Evolutionary conservation across 345 rosid genomes (phyloP).

Genomic region (Hevea brasiliensis): DNA sequence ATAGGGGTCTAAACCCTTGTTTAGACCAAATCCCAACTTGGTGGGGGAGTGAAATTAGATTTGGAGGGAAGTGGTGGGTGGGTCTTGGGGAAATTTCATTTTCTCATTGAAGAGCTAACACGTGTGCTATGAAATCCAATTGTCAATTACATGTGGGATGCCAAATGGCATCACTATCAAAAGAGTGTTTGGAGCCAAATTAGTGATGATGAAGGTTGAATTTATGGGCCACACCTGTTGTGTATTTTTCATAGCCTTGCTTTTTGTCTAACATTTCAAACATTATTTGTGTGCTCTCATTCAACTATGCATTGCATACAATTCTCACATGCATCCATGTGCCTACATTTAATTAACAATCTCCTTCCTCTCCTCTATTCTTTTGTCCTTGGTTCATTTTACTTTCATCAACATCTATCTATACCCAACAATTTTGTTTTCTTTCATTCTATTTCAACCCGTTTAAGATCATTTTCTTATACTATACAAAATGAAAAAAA

Average conservation of each 20-base stretch:
- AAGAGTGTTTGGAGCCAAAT: background rate
- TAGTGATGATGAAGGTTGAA: constrained; percentile 3
- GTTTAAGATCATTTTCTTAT: too few species aligned
- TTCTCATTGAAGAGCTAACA: constrained; percentile 28
- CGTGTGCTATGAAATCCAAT: constrained; percentile 32
- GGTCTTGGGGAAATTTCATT: background rate
- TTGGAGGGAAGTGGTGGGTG: too few species aligned
- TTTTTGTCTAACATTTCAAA: background rate
- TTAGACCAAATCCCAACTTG: too few species aligned
- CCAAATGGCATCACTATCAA: constrained; percentile 23
- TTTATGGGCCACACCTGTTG: constrained; percentile 20
- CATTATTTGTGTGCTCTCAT: constrained; percentile 11
- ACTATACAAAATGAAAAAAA: too few species aligned
- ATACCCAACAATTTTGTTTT: too few species aligned
- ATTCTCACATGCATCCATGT: constrained; percentile 51
- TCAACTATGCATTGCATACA: constrained; percentile 1
- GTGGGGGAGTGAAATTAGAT: too few species aligned
- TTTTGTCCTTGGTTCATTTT: too few species aligned
- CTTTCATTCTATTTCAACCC: too few species aligned
- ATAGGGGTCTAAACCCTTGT: too few species aligned
- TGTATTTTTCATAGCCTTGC: too few species aligned
- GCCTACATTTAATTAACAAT: constrained; percentile 29
- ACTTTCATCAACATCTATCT: too few species aligned
- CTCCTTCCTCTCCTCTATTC: background rate
- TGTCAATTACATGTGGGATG: constrained; percentile 21